These are phyloP conservation scores for Akanthomyces uredinophilus DNA, from an alignment of 2,329 filamentous ascomycete species.

Conservation along the genomic window DNA sequence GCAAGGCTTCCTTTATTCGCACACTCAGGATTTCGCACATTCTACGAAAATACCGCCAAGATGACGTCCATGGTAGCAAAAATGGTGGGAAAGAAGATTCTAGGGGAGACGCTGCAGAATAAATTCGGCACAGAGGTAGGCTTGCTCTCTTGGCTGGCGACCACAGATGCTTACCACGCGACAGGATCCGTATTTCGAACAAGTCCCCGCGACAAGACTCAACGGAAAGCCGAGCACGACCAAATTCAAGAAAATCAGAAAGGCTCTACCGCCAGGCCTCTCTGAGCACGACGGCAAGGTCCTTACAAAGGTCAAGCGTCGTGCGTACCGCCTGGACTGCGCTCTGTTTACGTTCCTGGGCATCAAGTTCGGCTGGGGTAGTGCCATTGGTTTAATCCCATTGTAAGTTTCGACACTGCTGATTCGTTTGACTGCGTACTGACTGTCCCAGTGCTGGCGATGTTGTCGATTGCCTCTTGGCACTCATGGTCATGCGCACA, in stretches of 20 bases:
- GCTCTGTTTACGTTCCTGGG: conserved; percentile 76
- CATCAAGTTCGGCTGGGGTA: conserved; percentile 83
- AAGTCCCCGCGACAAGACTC: conserved; percentile 67
- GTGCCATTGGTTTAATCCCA: conserved; percentile 78
- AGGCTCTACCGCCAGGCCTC: conserved; percentile 76
- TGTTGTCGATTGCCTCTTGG: conserved; percentile 65
- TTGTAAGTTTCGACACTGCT: conserved; percentile 49
- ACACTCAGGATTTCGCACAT: background rate
- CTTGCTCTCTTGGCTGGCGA: background rate
- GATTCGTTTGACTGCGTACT: conserved; percentile 13
- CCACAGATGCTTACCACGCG: background rate
- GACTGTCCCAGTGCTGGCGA: conserved; percentile 61
- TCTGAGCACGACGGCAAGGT: conserved; percentile 76
- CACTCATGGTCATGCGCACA: conserved; percentile 67
- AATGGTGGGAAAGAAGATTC: conserved; percentile 50
- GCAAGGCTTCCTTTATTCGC: background rate
- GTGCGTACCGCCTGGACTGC: conserved; percentile 82
- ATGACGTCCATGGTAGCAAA: conserved; percentile 53
- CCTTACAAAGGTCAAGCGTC: conserved; percentile 78
- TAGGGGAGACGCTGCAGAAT: conserved; percentile 52
- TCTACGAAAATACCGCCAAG: conserved; percentile 16
- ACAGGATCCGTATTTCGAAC: conserved; percentile 87
- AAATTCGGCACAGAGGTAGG: conserved; percentile 53
- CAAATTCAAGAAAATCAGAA: conserved; percentile 78
- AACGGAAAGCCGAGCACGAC: conserved; percentile 55